Evolutionary conservation across 2,329 filamentous ascomycete genomes (phyloP).

Genomic region (Trichoderma arundinaceum): DNA sequence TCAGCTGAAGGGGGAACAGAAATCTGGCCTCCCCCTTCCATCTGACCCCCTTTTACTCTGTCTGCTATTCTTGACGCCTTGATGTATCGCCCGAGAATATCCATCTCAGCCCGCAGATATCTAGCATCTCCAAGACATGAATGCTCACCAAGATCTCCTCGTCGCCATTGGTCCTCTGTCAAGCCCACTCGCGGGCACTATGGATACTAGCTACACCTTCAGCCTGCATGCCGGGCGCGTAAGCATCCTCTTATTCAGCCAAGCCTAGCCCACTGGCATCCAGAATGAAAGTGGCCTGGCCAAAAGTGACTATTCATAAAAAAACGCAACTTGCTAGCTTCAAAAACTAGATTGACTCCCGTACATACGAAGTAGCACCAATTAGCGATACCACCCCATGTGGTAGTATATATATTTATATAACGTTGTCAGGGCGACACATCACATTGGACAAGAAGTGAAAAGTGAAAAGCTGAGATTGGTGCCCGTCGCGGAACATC

Average conservation of each 20-base stretch:
- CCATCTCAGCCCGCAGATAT: background rate
- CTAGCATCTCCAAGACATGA: background rate
- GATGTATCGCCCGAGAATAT: slow-evolving; percentile 1
- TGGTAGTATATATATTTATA: background rate
- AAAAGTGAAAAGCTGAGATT: too few relatives aligned
- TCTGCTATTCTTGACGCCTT: background rate
- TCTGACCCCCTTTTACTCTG: background rate
- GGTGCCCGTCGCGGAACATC: background rate
- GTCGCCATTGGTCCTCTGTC: slow-evolving; percentile 1
- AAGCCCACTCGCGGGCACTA: slow-evolving; percentile 2
- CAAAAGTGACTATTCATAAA: slow-evolving; percentile 17
- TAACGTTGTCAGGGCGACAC: background rate
- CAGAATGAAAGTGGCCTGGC: background rate
- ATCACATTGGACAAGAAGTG: slow-evolving; percentile 3
- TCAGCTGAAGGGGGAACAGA: slow-evolving; percentile 25
- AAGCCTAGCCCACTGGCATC: background rate
- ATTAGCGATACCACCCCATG: too few relatives aligned
- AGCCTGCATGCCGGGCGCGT: slow-evolving; percentile 24
- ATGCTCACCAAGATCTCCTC: slow-evolving; percentile 9
- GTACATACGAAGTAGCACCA: background rate
- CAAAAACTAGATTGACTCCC: slow-evolving; percentile 13
- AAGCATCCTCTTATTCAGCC: slow-evolving; percentile 19
- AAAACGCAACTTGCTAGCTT: background rate
- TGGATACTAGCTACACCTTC: slow-evolving; percentile 13
- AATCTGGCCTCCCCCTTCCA: background rate